Evolutionary conservation across 2,329 filamentous ascomycete species (phyloP), one percentile per base, ranked within the genome.

Genomic region (Colletotrichum tropicale): DNA sequence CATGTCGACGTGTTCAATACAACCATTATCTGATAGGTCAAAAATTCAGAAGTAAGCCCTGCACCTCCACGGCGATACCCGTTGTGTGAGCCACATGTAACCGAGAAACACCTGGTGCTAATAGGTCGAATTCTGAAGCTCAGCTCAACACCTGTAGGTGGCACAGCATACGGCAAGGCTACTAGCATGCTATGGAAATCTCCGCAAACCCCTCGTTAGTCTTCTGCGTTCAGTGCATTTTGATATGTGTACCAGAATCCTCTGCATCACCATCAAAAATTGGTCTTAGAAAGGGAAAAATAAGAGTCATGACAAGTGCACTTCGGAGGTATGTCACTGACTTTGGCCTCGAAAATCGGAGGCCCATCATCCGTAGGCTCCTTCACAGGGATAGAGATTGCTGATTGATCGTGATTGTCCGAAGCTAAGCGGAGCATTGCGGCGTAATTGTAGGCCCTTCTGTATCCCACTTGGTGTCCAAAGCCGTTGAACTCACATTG

Each of bases 351-450:
- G 32, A 36, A 3, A 8, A 36, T 36, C 7, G 13, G 3, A 8
- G 7, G 34, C 13, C 34, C 6, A 8, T 3, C 16, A 7, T 36
- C 13, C 34, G 34, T 3, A 15, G 12, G 32, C 6, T 34, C 12
- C 6, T 36, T 7, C 36, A 18, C 36, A 38, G 18, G 38, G 18
- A 48, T n/a, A 48, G 10, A 12, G 5, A n/a, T 48, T 48, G 38
- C 38, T 6, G 7, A 36, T 15, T 6, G 13, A 18, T 43, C 38
- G 43, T 2, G 43, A 21, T 48, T 48, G 2, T 21, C n/a, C 43
- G 4, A 48, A 2, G 43, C 43, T 0, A 48, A 4, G 10, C 1
- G 18, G n/a, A 8, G 18, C 9, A 4, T 48, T 13, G 2, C 0
- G 10, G 2, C 1, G 43, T 2, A 48, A 21, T 4, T 7, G 43